phyloP scores from a whole-genome alignment of 306 rosid species.

The Acacia melanoxylon region DNA sequence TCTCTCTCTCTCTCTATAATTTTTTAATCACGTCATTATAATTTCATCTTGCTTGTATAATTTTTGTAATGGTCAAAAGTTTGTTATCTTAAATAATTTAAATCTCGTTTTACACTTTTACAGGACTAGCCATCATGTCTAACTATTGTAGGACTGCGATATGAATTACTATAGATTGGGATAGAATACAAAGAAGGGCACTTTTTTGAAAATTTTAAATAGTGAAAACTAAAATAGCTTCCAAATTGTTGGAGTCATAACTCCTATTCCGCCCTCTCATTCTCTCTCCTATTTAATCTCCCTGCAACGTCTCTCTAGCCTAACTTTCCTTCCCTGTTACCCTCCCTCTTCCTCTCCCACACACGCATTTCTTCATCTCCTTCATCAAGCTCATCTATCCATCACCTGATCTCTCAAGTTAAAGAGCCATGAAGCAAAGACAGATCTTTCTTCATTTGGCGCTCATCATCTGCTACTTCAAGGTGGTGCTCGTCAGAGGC shows the following conservation, averaged over 20 bases:
- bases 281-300: conserved; percentile 59
- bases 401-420: not conserved
- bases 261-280: not conserved
- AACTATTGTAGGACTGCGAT: too few species aligned
- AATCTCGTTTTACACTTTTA: too few species aligned
- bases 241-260: conserved; percentile 11
- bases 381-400: not conserved
- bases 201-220: not conserved
- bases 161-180: not conserved
- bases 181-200: not conserved
- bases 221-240: not conserved
- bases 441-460: conserved; percentile 42
- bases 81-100: too few species aligned
- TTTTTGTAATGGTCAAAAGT: too few species aligned
- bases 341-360: conserved; percentile 29
- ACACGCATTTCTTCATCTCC: not conserved
- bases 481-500: not conserved
- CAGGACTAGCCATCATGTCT: too few species aligned
- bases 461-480: conserved; percentile 34
- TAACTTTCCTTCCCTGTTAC: not conserved
- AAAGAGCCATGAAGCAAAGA: conserved; percentile 42
- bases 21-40: too few species aligned
- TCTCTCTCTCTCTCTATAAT: too few species aligned
- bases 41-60: too few species aligned
- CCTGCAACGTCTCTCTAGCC: conserved; percentile 19